These are phyloP conservation scores for Hypocreales sp. DNA, from an alignment of 2,329 filamentous ascomycete genomes.

Conservation along the genomic window DNA sequence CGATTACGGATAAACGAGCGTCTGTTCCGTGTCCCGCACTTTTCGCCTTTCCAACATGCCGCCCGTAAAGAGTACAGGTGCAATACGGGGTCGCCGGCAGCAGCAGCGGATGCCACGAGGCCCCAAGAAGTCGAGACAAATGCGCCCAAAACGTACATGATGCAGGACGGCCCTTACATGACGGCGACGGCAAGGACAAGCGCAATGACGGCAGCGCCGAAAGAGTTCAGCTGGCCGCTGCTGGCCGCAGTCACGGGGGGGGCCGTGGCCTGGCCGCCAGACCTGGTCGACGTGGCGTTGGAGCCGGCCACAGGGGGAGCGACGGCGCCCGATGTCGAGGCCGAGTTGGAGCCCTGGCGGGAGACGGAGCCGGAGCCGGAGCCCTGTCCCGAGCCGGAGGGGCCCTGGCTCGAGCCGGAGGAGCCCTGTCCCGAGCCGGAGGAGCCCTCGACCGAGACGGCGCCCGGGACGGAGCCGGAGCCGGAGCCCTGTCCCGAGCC, in stretches of 20 bases:
- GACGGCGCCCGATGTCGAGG: neutral
- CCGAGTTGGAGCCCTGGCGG: constrained; percentile 5
- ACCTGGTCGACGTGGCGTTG: constrained; percentile 1
- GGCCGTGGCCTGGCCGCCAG: neutral
- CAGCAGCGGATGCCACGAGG: too few species aligned
- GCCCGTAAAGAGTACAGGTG: too few species aligned
- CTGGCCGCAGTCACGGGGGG: constrained; percentile 2
- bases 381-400: neutral
- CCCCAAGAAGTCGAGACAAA: too few species aligned
- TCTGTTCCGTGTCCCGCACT: too few species aligned
- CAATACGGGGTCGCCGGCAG: too few species aligned
- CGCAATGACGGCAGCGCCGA: constrained; percentile 15
- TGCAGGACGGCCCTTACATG: too few species aligned
- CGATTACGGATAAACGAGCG: too few species aligned
- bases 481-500: neutral
- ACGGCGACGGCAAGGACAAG: constrained; percentile 13
- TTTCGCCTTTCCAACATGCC: too few species aligned
- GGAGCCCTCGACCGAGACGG: constrained; percentile 1
- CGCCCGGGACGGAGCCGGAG: neutral
- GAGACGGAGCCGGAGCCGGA: constrained; percentile 13
- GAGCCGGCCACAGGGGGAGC: neutral
- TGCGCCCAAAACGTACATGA: too few species aligned
- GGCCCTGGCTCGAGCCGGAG: neutral
- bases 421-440: neutral
- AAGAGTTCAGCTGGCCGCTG: constrained; percentile 12